Base-by-base conservation (phyloP, 2,329 filamentous ascomycete genomes). In the Bipolaris bicolor region DNA sequence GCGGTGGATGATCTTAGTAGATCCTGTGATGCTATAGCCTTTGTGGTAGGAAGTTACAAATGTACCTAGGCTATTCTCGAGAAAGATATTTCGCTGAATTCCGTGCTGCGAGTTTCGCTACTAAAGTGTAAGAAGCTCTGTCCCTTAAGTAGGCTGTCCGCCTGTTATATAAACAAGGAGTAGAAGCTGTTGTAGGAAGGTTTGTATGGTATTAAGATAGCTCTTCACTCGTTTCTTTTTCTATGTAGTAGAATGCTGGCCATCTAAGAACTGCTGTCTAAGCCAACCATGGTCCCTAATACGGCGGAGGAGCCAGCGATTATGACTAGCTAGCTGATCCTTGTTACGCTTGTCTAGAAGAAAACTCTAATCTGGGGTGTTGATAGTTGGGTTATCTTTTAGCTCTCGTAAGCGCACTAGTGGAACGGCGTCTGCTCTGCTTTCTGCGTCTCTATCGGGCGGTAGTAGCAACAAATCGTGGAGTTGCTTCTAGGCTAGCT, bases 401-500 rank as follows among this genome's bases (percentile, higher is more conserved):
- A 44, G 41, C 41, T 44, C 22, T 9, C 15, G 22, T 44, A 44
- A 44, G 41, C 41, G 41, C n/a, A 44, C 3, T 44, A 7, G 22
- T 29, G 9, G 41, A 44, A 44, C 13, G 13, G 41, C 9, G 11
- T 44, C 41, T 44, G 9, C 41, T 26, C 41, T 44, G n/a, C 41
- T 44, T 44, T 44, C 22, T 44, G 9, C 22, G 41, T 44, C 41
- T 44, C 41, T 44, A 7, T 44, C n/a, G 9, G 41, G 41, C 9
- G 15, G 22, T 44, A 44, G 41, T 7, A 44, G 41, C n/a, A 44
- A n/a, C n/a, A 44, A 6, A 44, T 44, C 9, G 13, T 44, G 9
- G 41, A 44, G 41, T 44, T 44, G 24, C 41, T 44, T 44, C 20
- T 44, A n/a, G n/a, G 24, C 41, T n/a, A 44, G 41, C 41, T 44